Evolutionary conservation across 345 rosid genomes (phyloP), one percentile per base, ranked within the genome.

Genomic region (Brassica rapa): DNA sequence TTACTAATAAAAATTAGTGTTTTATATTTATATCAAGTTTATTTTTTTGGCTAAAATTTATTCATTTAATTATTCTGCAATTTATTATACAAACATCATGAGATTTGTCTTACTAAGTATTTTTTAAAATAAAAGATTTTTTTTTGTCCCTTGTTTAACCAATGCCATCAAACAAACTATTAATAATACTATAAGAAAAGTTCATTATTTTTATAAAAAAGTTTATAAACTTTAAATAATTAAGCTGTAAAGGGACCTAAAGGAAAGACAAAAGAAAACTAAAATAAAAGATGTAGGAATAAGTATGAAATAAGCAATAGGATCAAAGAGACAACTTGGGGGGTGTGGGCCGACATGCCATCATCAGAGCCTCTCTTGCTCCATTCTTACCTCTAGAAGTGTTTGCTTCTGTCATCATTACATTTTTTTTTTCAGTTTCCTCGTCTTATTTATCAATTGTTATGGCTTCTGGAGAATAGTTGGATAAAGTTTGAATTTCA

Each of bases 291-390:
- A 49, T 39, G 72, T 27, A 15, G 6, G 75, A 62, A 74, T 74
- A 80, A 80, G 83, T 80, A 73, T 55, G 75, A 63, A 75, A 41
- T 70, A 80, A 80, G 83, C 79, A 80, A 80, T 37, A 59, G 79
- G 67, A 80, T 80, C 79, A 62, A 62, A 69, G 71, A 69, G 79
- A 69, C 82, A 80, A 68, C 79, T 74, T 80, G 51, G 82, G 66
- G 16, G 66, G 83, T 69, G 79, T 74, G 83, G 76, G 67, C 71
- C 83, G 83, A 74, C 83, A 80, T 69, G 71, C 32, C 83, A 80
- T 80, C 83, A 80, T 80, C 83, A 80, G 43, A 80, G 57, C 71
- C 71, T 56, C 83, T 74, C 79, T 51, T 80, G 71, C 70, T 55
- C 65, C 75, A 74, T 69, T 73, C 41, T 64, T 29, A 74, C 68